Percentiles rank a stretch among this genome's conserved stretches.
phyloP scores from a whole-genome alignment of 2,329 filamentous ascomycete genomes.

The Ceratocystis colombiana region DNA sequence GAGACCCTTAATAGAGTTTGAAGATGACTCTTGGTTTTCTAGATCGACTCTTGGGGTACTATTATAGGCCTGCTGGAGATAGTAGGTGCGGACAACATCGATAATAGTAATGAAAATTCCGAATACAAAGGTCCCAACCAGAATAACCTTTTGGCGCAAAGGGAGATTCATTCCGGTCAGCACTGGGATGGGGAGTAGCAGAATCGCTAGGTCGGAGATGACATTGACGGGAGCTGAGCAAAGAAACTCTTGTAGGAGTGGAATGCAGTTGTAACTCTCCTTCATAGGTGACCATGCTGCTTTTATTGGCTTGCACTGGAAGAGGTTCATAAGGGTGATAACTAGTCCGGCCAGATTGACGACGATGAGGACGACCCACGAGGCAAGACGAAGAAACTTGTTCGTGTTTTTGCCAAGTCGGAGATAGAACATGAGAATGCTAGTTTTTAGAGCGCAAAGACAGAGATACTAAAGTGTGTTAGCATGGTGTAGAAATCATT shows the following conservation, averaged over 20 bases:
- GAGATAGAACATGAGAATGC: slow-evolving; percentile 85
- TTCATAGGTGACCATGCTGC: slow-evolving; percentile 51
- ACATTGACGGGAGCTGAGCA: slow-evolving; percentile 84
- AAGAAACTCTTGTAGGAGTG: slow-evolving; percentile 52
- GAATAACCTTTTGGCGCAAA: slow-evolving; percentile 72
- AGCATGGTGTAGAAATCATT: not conserved
- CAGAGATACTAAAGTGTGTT: slow-evolving; percentile 57
- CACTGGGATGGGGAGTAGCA: slow-evolving; percentile 80
- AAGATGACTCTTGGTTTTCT: slow-evolving; percentile 33
- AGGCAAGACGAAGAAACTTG: slow-evolving; percentile 66
- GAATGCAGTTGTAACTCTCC: slow-evolving; percentile 40
- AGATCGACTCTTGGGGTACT: slow-evolving; percentile 34
- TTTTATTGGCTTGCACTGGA: slow-evolving; percentile 69
- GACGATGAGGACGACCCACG: slow-evolving; percentile 64
- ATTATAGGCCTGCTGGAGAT: slow-evolving; percentile 62
- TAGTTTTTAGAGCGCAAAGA: slow-evolving; percentile 83
- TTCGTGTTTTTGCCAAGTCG: slow-evolving; percentile 69
- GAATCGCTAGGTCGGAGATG: slow-evolving; percentile 76
- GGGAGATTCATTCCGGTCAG: slow-evolving; percentile 78
- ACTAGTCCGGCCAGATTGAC: slow-evolving; percentile 71
- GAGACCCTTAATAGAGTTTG: slow-evolving; percentile 22
- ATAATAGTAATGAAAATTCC: slow-evolving; percentile 82
- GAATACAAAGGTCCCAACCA: slow-evolving; percentile 75
- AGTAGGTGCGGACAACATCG: slow-evolving; percentile 82
- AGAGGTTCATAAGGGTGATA: slow-evolving; percentile 75